Percentiles rank a stretch among this genome's conserved stretches.
Conservation (phyloP, 345 rosid genomes). For the Ricinus communis region DNA sequence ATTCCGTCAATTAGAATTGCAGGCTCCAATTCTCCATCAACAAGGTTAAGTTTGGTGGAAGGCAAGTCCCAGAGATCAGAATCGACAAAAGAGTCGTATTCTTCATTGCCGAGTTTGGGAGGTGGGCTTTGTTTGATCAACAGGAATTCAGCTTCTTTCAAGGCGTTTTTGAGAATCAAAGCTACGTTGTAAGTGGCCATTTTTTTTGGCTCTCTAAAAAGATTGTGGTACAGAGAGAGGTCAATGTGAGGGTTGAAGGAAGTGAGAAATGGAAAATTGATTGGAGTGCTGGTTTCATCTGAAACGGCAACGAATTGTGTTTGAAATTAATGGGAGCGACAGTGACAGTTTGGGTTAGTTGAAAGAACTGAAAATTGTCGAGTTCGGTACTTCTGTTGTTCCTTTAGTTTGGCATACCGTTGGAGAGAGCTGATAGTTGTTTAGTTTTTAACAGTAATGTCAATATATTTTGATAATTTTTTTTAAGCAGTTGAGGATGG, state of each 20-base stretch:
- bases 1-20: slow-evolving; percentile 21
- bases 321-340: neutral
- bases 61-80: slow-evolving; percentile 91
- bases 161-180: slow-evolving; percentile 41
- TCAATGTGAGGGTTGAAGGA: neutral
- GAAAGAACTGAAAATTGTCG: too few species aligned
- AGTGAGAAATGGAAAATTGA: neutral
- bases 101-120: slow-evolving; percentile 50
- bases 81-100: slow-evolving; percentile 67
- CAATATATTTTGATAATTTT: too few species aligned
- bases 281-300: too few species aligned
- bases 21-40: slow-evolving; percentile 28
- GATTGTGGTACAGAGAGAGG: neutral
- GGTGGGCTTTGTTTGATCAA: slow-evolving; percentile 65
- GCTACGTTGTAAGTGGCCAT: slow-evolving; percentile 59
- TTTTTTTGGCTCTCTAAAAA: neutral
- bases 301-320: neutral
- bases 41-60: slow-evolving; percentile 36
- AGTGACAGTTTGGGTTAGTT: neutral
- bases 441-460: too few species aligned
- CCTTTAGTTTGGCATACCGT: too few species aligned
- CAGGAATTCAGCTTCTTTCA: slow-evolving; percentile 43
- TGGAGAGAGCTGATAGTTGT: too few species aligned
- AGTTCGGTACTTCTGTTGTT: too few species aligned
- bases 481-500: too few species aligned